A percentile compares a stretch with the other conserved stretches of the same genome.
phyloP scores from a whole-genome alignment of 805 yeast genomes.

The Ogataea chonburiensis region DNA sequence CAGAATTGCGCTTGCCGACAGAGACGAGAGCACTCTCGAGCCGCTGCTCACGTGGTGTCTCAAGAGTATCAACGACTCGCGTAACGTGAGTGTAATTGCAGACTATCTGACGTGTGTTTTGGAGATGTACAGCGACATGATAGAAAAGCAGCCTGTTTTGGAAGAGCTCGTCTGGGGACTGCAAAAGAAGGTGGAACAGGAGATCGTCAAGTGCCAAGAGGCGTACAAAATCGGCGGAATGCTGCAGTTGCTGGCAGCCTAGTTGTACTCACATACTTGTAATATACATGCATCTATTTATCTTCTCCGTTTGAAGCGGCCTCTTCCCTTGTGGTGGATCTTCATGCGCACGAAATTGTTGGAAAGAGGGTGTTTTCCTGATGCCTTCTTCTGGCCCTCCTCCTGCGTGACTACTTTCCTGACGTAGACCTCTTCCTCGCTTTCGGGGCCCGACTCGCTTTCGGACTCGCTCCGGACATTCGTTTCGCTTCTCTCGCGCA shows the following conservation, averaged over 20 bases:
- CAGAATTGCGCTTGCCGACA: constrained; percentile 70
- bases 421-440: constrained; percentile 24
- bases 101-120: constrained; percentile 67
- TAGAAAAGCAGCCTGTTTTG: constrained; percentile 73
- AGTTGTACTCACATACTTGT: constrained; percentile 22
- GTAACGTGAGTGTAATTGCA: constrained; percentile 61
- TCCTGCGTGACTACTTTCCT: constrained; percentile 18
- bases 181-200: constrained; percentile 59
- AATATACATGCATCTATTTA: constrained; percentile 2
- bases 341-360: constrained; percentile 37
- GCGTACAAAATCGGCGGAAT: constrained; percentile 91
- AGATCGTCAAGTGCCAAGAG: constrained; percentile 77
- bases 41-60: constrained; percentile 85
- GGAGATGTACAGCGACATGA: constrained; percentile 72
- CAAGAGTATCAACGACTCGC: constrained; percentile 72
- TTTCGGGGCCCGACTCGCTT: constrained; percentile 12
- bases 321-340: constrained; percentile 28
- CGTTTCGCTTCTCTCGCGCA: constrained; percentile 16
- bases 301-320: constrained; percentile 26
- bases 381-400: constrained; percentile 20
- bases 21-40: constrained; percentile 79
- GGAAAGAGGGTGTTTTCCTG: constrained; percentile 31
- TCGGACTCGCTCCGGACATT: not conserved
- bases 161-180: constrained; percentile 68
- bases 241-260: constrained; percentile 75